Conservation (phyloP, 2,329 filamentous ascomycete species). For the Rhynchosporium agropyri region DNA sequence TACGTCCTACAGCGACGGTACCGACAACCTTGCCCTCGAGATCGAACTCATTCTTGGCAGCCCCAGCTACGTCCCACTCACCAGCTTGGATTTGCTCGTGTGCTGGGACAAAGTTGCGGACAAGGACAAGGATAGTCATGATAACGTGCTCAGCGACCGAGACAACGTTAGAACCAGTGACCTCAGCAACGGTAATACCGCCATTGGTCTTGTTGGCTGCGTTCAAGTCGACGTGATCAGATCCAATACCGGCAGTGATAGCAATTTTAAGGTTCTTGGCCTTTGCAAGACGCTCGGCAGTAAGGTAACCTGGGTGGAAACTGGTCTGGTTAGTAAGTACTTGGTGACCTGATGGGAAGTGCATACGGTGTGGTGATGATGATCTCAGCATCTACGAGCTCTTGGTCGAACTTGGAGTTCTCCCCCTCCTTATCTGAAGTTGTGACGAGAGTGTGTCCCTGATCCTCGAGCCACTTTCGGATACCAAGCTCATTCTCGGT, state of each 20-base stretch:
- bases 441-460: slow-evolving; percentile 94
- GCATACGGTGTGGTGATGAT: slow-evolving; percentile 97
- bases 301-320: slow-evolving; percentile 98
- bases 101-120: slow-evolving; percentile 98
- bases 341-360: slow-evolving; percentile 17
- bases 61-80: slow-evolving; percentile 93
- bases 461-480: slow-evolving; percentile 95
- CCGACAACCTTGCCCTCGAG: slow-evolving; percentile 97
- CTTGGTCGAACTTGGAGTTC: slow-evolving; percentile 90
- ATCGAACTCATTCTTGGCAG: slow-evolving; percentile 98
- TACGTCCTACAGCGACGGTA: slow-evolving; percentile 95
- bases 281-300: slow-evolving; percentile 91
- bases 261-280: slow-evolving; percentile 99
- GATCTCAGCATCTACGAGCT: slow-evolving; percentile 94
- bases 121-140: slow-evolving; percentile 95
- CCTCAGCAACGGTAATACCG: slow-evolving; percentile 94
- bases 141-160: slow-evolving; percentile 98
- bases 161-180: slow-evolving; percentile 97
- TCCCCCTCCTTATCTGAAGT: slow-evolving; percentile 97
- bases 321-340: slow-evolving; percentile 48
- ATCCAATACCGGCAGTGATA: slow-evolving; percentile 95
- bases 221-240: slow-evolving; percentile 96
- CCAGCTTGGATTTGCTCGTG: slow-evolving; percentile 90
- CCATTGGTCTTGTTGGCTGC: slow-evolving; percentile 95
- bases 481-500: slow-evolving; percentile 98